Percentiles rank a stretch among this genome's conserved stretches.
Conservation (phyloP, 176 grass and related monocot genomes). For the Aegilops bicornis region DNA sequence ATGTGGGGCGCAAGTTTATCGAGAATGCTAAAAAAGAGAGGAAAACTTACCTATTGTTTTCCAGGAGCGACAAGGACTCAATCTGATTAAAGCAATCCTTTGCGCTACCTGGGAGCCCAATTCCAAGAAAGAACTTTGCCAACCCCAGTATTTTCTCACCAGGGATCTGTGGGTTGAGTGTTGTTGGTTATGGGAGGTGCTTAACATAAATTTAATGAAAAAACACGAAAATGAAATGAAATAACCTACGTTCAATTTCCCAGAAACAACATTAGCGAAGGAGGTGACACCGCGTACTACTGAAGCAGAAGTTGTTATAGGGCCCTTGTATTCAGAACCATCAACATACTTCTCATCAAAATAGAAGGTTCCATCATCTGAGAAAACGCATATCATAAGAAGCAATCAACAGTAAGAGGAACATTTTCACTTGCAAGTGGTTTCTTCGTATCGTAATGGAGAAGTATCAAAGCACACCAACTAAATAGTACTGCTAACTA, state of each 20-base stretch:
- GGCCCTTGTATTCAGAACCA: conserved; percentile 76
- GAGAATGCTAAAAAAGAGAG: not conserved
- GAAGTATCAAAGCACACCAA: not conserved
- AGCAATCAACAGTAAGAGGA: not conserved
- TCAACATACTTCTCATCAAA: conserved; percentile 96
- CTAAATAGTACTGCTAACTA: not conserved
- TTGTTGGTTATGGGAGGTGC: conserved; percentile 16
- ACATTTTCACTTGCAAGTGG: not conserved
- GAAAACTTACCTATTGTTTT: conserved; percentile 74
- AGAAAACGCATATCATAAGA: conserved; percentile 19
- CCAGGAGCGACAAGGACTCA: conserved; percentile 69
- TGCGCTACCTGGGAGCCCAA: conserved; percentile 78
- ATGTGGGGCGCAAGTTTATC: not conserved
- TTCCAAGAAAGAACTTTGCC: conserved; percentile 89
- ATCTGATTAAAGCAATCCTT: conserved; percentile 93
- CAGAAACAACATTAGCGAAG: conserved; percentile 66
- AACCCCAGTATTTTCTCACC: conserved; percentile 79
- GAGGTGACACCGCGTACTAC: conserved; percentile 72
- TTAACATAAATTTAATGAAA: conserved; percentile 27
- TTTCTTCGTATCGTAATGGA: not conserved
- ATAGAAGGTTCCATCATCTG: conserved; percentile 89
- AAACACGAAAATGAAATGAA: not conserved
- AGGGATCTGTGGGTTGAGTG: conserved; percentile 63
- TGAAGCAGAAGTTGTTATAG: conserved; percentile 83
- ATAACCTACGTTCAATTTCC: conserved; percentile 75